Conservation (phyloP, 805 yeast species). For the Komagataella mondaviorum region DNA sequence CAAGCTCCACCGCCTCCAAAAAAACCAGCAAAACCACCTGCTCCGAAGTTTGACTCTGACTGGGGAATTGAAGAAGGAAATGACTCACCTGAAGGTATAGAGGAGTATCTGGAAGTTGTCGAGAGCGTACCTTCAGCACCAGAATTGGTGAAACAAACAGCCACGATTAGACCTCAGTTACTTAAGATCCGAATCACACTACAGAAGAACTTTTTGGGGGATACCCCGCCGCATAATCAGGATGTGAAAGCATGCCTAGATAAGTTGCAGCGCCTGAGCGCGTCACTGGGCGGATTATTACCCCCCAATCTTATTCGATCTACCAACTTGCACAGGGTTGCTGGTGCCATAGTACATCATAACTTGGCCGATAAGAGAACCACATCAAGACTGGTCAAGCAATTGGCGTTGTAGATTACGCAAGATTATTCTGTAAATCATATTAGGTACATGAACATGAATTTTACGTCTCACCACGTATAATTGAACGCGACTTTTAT, state of each 20-base stretch:
- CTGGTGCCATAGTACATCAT: not conserved
- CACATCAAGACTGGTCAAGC: not conserved
- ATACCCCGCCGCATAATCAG: not conserved
- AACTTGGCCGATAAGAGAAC: not conserved
- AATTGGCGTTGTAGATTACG: not conserved
- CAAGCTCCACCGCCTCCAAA: not conserved
- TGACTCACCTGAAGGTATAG: not conserved
- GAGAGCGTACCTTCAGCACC: not conserved
- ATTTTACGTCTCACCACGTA: not conserved
- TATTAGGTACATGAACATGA: not conserved
- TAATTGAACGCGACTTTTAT: not conserved
- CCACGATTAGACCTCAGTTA: not conserved
- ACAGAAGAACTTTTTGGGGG: not conserved
- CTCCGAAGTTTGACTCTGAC: not conserved
- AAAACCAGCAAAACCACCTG: not conserved
- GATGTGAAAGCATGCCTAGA: not conserved
- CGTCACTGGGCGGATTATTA: not conserved
- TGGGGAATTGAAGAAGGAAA: not conserved
- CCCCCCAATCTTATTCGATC: not conserved
- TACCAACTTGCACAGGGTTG: not conserved
- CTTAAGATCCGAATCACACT: not conserved
- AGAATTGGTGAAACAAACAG: not conserved
- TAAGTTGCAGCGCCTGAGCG: not conserved
- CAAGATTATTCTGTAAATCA: not conserved
- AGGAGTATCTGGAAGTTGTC: not conserved